Conservation (phyloP, 208 protist genomes). For the Leishmania lainsoni region DNA sequence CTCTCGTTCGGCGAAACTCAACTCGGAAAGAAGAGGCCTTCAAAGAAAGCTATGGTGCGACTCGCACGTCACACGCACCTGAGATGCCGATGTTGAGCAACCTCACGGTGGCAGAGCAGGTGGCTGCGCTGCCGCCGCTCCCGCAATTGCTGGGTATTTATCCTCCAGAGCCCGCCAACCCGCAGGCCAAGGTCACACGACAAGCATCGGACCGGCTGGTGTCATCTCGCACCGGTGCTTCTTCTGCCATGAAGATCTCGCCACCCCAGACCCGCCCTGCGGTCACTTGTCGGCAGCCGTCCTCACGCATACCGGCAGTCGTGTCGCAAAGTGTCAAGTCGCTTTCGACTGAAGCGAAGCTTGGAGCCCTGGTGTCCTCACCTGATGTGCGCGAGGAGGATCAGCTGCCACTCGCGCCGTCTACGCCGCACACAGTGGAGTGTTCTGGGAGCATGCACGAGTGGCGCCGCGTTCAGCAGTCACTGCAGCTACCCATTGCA, state of each 20-base stretch:
- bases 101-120: slow-evolving; percentile 45
- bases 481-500: slow-evolving; percentile 55
- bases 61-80: neutral
- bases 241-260: neutral
- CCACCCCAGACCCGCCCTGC: neutral
- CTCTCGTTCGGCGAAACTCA: neutral
- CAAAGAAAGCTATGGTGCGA: neutral
- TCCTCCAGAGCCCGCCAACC: neutral
- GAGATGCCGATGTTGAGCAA: neutral
- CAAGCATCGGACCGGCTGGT: neutral
- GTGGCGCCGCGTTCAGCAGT: slow-evolving; percentile 57
- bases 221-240: neutral
- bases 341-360: neutral
- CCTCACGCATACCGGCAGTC: neutral
- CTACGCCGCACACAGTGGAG: neutral
- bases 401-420: neutral
- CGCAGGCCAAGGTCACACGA: neutral
- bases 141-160: slow-evolving; percentile 32
- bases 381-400: neutral
- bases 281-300: neutral
- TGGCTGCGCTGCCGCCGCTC: slow-evolving; percentile 37
- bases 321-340: neutral
- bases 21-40: no score
- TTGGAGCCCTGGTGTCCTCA: no score
- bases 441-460: slow-evolving; percentile 10